Conservation (phyloP, 805 yeast species). For the Yamadazyma paraphyllophila region DNA sequence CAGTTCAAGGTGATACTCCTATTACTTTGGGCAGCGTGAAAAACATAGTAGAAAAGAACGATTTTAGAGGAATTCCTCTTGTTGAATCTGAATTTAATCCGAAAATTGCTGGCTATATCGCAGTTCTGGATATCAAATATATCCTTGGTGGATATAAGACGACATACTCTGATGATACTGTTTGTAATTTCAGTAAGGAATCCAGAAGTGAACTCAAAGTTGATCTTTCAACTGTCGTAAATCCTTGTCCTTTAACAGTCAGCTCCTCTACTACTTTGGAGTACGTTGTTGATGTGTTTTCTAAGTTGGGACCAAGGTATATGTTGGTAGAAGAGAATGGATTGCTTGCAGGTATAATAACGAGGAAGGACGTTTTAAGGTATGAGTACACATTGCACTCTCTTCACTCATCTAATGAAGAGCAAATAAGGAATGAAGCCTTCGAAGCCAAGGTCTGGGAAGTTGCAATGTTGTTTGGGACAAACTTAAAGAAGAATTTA, state of each 20-base stretch:
- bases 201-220: not conserved
- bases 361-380: constrained; percentile 77
- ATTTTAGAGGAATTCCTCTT: constrained; percentile 54
- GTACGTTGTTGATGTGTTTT: constrained; percentile 63
- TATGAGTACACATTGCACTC: constrained; percentile 47
- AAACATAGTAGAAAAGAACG: constrained; percentile 29
- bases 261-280: constrained; percentile 55
- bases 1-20: constrained; percentile 26
- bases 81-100: constrained; percentile 39
- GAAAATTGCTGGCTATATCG: constrained; percentile 45
- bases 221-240: constrained; percentile 32
- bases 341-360: constrained; percentile 66
- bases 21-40: constrained; percentile 34
- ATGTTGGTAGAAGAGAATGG: constrained; percentile 67
- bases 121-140: constrained; percentile 39
- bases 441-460: constrained; percentile 39
- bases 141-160: constrained; percentile 21
- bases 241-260: constrained; percentile 62
- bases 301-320: constrained; percentile 75
- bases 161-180: constrained; percentile 9
- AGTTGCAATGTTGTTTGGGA: constrained; percentile 21
- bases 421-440: constrained; percentile 17
- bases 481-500: constrained; percentile 20
- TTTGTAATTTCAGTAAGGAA: constrained; percentile 9
- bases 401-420: constrained; percentile 11